These are phyloP conservation scores for Delitschia confertaspora DNA, from an alignment of 495 filamentous ascomycete genomes.

Conservation along the genomic window DNA sequence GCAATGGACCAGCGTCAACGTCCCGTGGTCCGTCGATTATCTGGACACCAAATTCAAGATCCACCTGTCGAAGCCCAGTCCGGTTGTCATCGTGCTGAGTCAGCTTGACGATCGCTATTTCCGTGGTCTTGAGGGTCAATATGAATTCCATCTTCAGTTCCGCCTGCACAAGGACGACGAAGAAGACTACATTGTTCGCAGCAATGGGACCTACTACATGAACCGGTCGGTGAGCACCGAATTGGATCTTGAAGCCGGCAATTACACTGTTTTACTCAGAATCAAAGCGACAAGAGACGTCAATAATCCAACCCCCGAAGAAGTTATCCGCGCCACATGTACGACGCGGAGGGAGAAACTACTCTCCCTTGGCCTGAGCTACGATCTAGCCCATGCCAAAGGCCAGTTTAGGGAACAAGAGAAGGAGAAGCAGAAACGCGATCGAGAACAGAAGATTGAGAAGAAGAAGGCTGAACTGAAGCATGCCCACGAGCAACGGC, in stretches of 20 bases:
- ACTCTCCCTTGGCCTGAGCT: conserved; percentile 67
- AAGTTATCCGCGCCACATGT: conserved; percentile 57
- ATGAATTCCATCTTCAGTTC: conserved; percentile 68
- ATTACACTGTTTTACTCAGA: conserved; percentile 71
- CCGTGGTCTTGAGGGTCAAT: conserved; percentile 72
- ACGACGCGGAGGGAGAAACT: conserved; percentile 66
- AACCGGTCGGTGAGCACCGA: conserved; percentile 73
- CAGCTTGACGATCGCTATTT: conserved; percentile 87
- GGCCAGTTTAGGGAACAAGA: conserved; percentile 57
- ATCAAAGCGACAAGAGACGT: conserved; percentile 57
- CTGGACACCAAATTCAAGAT: conserved; percentile 74
- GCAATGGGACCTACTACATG: conserved; percentile 60
- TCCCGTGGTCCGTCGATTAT: conserved; percentile 82
- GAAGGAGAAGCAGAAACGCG: conserved; percentile 47
- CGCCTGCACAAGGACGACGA: conserved; percentile 72
- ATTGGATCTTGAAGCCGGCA: conserved; percentile 70
- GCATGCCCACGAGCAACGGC: conserved; percentile 19
- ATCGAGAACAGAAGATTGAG: conserved; percentile 41
- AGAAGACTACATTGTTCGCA: conserved; percentile 77
- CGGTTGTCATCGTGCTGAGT: conserved; percentile 69
- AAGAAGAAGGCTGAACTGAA: conserved; percentile 24
- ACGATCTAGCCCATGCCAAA: conserved; percentile 78
- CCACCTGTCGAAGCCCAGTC: conserved; percentile 54
- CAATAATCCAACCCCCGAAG: conserved; percentile 49
- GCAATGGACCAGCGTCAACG: conserved; percentile 74